phyloP scores from a whole-genome alignment of 2,329 filamentous ascomycete species.

The Parastagonospora nodorum region DNA sequence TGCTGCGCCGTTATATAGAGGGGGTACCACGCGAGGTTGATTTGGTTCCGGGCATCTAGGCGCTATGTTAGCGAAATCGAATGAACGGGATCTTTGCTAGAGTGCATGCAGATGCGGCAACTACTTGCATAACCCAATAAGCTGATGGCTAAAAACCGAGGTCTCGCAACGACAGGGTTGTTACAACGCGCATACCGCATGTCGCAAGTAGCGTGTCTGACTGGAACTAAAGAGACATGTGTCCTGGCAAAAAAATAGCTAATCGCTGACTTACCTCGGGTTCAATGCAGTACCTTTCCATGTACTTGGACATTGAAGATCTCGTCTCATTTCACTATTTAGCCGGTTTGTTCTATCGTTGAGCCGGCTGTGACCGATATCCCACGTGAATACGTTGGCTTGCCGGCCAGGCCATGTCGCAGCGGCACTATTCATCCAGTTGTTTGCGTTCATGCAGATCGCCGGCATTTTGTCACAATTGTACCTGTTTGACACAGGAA shows the following conservation, averaged over 20 bases:
- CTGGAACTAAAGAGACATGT: too few relatives aligned
- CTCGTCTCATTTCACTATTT: neutral
- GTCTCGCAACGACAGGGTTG: too few relatives aligned
- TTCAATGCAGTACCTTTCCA: constrained; percentile 5
- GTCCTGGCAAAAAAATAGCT: too few relatives aligned
- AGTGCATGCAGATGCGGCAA: too few relatives aligned
- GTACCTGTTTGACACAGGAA: too few relatives aligned
- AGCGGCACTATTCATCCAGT: constrained; percentile 1
- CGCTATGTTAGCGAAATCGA: neutral
- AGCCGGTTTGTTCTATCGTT: neutral
- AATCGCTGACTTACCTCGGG: too few relatives aligned
- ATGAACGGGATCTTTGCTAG: too few relatives aligned
- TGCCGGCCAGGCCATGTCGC: neutral
- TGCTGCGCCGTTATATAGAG: neutral
- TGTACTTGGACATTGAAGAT: constrained; percentile 2
- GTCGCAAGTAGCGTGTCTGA: too few relatives aligned
- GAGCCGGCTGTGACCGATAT: neutral
- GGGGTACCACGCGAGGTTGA: constrained; percentile 16
- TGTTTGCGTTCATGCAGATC: constrained; percentile 8
- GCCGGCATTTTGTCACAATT: constrained; percentile 11
- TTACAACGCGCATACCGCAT: too few relatives aligned
- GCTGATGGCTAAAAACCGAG: too few relatives aligned
- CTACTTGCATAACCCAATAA: too few relatives aligned
- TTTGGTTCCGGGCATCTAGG: constrained; percentile 11
- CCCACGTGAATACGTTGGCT: neutral